Evolutionary conservation across 768 basidiomycete genomes (phyloP), one percentile per base, ranked within the genome.

Genomic region (Pulveroboletus sp.): DNA sequence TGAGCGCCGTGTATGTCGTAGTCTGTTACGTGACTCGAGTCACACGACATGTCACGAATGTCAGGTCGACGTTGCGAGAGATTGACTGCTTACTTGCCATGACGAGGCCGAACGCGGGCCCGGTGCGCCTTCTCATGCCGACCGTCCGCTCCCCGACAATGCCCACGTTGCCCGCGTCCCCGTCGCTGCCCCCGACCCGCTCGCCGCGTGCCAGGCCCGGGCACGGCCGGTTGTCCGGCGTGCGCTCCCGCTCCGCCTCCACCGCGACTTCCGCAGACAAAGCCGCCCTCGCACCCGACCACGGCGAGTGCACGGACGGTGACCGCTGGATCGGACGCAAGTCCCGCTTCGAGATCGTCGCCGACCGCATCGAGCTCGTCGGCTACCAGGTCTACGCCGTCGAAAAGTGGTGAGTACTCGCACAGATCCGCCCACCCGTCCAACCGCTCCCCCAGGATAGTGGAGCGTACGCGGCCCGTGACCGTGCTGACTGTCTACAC

Each of bases 371-470:
- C 39, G 69, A 80, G 38, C 60, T 69, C 42, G 53, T 72, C 17
- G 83, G 84, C 1, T 89, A 83, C 68, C 89, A 91, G 69, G 74
- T 92, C 48, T 93, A 91, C 63, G 89, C 88, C 0, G 90, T 93
- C 9, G 86, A 92, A 73, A 86, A 86, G 65, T 92, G 89, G 88
- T 82, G 54, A 60, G 49, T 68, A n/a, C 47, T 11, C 14, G 17
- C 44, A n/a, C 22, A n/a, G n/a, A 12, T 46, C 27, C 17, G 3
- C 40, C 26, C 41, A 8, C 24, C 26, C 43, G 34, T 47, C 26
- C 46, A 37, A 50, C 42, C 22, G 4, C 24, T 32, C 26, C 29
- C 13, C 11, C 53, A 85, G 83, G 86, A 75, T 91, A 49, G 81
- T 86, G 8, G 81, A 85, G 45, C 76, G 85, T 49, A 75, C 75